A percentile compares a stretch with the other conserved stretches of the same genome.
phyloP scores from a whole-genome alignment of 2,329 filamentous ascomycete species.

The Thielaviopsis punctulata region DNA sequence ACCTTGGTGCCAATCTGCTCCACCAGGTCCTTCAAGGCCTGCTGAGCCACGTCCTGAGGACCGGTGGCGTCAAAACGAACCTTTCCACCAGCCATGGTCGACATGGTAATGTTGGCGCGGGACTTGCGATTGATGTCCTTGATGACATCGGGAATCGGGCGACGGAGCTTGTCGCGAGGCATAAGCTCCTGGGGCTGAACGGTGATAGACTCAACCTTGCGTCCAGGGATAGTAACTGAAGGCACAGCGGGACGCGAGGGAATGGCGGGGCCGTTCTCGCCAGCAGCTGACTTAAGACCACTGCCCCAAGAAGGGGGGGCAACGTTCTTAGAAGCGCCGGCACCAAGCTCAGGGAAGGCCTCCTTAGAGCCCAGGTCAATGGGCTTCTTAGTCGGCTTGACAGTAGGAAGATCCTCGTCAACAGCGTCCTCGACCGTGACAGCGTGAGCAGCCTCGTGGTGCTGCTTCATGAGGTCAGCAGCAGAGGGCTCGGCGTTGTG shows the following conservation, averaged over 20 bases:
- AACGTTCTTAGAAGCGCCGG: conserved; percentile 5
- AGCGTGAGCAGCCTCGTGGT: conserved; percentile 29
- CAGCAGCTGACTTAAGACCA: background rate
- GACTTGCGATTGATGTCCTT: conserved; percentile 87
- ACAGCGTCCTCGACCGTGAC: conserved; percentile 46
- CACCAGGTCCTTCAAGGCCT: conserved; percentile 78
- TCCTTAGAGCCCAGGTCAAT: conserved; percentile 81
- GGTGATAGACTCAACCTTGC: conserved; percentile 59
- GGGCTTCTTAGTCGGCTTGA: conserved; percentile 20
- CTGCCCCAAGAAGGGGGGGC: conserved; percentile 10
- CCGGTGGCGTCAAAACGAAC: conserved; percentile 75
- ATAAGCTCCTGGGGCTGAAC: conserved; percentile 62
- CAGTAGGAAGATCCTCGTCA: conserved; percentile 45
- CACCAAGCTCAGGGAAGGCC: conserved; percentile 56
- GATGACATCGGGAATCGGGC: conserved; percentile 67
- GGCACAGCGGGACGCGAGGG: background rate
- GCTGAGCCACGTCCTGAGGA: conserved; percentile 64
- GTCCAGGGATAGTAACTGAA: conserved; percentile 56
- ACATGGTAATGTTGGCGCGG: conserved; percentile 69
- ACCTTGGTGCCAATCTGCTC: conserved; percentile 78
- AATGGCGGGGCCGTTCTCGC: background rate
- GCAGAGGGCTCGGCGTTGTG: conserved; percentile 61
- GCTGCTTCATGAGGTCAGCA: conserved; percentile 22
- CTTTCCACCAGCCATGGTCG: conserved; percentile 51
- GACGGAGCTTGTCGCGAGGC: conserved; percentile 61